Conservation (phyloP, 164 flowering plant species). For the Magnolia kwangsiensis region DNA sequence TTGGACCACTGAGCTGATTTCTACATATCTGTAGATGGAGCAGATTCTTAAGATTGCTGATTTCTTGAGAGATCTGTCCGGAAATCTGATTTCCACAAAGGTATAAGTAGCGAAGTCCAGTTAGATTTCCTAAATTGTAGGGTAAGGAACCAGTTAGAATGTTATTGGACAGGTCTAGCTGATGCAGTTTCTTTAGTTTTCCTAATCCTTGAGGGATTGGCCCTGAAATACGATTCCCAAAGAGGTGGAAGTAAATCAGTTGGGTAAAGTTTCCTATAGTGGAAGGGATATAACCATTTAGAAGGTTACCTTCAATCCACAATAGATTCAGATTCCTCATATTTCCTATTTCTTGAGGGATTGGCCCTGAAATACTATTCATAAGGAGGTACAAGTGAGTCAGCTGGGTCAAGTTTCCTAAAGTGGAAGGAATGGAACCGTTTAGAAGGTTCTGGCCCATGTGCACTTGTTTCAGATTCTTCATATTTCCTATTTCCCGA, state of each 20-base stretch:
- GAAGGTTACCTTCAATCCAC: background rate
- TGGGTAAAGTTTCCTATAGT: background rate
- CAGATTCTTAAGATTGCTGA: slow-evolving; percentile 10
- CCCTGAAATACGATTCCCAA: background rate
- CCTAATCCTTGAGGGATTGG: background rate
- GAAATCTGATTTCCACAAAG: slow-evolving; percentile 13
- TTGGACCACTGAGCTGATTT: background rate
- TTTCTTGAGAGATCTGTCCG: slow-evolving; percentile 20
- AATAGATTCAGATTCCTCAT: background rate
- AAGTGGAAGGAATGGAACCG: too few relatives aligned
- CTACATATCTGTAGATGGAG: background rate
- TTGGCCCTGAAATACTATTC: too few relatives aligned
- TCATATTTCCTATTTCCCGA: slow-evolving; percentile 21
- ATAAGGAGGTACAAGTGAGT: too few relatives aligned
- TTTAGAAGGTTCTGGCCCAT: too few relatives aligned
- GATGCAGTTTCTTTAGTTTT: background rate
- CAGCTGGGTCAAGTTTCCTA: too few relatives aligned
- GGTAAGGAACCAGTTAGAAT: background rate
- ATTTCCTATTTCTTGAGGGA: background rate
- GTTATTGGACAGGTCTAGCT: background rate
- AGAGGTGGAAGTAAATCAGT: background rate
- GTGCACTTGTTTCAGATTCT: too few relatives aligned
- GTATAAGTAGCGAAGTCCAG: slow-evolving; percentile 3
- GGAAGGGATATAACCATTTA: background rate
- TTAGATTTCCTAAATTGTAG: slow-evolving; percentile 17